These are phyloP conservation scores for Tremellales sp. DNA, from an alignment of 1,284 basidiomycete species.

Conservation along the genomic window DNA sequence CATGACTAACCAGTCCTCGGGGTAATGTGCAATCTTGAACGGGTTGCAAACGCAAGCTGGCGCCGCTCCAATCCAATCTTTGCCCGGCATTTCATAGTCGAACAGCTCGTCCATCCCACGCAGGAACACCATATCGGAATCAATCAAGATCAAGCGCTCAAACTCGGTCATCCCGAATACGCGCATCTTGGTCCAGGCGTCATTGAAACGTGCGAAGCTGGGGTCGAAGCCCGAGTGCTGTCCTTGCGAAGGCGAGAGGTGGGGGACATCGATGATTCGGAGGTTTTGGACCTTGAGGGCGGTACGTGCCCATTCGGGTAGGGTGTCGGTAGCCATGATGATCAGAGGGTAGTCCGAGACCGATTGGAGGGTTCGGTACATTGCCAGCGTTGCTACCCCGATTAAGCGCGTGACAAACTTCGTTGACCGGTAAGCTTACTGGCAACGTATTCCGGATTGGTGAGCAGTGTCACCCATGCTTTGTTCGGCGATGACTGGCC, in stretches of 20 bases:
- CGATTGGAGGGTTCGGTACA: constrained; percentile 62
- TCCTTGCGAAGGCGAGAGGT: constrained; percentile 58
- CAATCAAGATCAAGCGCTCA: constrained; percentile 78
- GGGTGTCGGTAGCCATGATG: constrained; percentile 67
- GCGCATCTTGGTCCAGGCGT: constrained; percentile 87
- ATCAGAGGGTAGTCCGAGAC: constrained; percentile 75
- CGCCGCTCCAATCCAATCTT: constrained; percentile 72
- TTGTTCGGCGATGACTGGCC: neutral
- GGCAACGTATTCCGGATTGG: constrained; percentile 62
- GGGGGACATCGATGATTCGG: constrained; percentile 57
- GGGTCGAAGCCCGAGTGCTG: constrained; percentile 48
- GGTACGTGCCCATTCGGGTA: constrained; percentile 56
- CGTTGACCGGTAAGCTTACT: constrained; percentile 22
- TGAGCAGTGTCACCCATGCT: constrained; percentile 64
- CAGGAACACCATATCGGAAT: constrained; percentile 85
- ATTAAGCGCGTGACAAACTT: constrained; percentile 31
- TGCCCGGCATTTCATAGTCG: constrained; percentile 58
- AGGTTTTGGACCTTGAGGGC: constrained; percentile 60
- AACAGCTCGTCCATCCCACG: constrained; percentile 91
- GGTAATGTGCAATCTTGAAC: constrained; percentile 74
- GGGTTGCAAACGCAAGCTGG: constrained; percentile 96
- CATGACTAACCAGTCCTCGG: constrained; percentile 70
- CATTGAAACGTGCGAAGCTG: constrained; percentile 59
- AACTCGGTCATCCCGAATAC: constrained; percentile 72
- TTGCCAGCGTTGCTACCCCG: constrained; percentile 55